A percentile compares a stretch with the other conserved stretches of the same genome.
Conservation (phyloP, 441 rosid genomes). For the Jatropha podagrica region DNA sequence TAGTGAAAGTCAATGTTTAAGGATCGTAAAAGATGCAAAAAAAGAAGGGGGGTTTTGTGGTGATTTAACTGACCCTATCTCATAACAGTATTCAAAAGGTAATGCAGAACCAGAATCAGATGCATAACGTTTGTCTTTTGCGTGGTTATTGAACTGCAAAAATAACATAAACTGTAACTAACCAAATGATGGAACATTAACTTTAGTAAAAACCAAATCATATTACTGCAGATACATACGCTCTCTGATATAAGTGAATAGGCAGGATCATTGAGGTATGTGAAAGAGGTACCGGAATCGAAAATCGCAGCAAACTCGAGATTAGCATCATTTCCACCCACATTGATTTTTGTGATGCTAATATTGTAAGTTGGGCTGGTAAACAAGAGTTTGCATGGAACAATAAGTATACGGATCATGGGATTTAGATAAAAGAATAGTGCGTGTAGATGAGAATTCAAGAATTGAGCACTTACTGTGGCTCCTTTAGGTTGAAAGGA, state of each 20-base stretch:
- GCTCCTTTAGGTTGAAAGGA: slow-evolving; percentile 55
- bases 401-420: slow-evolving; percentile 22
- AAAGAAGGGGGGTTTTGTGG: neutral
- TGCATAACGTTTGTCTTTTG: slow-evolving; percentile 48
- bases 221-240: slow-evolving; percentile 45
- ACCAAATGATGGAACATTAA: neutral
- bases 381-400: slow-evolving; percentile 10
- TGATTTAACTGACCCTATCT: slow-evolving; percentile 46
- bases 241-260: slow-evolving; percentile 59
- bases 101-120: slow-evolving; percentile 29
- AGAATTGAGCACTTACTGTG: slow-evolving; percentile 50
- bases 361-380: slow-evolving; percentile 84
- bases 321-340: slow-evolving; percentile 52
- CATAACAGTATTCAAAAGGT: slow-evolving; percentile 85
- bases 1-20: slow-evolving; percentile 19
- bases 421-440: neutral
- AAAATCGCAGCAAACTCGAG: slow-evolving; percentile 70
- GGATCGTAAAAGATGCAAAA: slow-evolving; percentile 4
- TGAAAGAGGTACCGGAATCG: slow-evolving; percentile 92
- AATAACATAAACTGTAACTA: slow-evolving; percentile 14
- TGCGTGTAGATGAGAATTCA: neutral
- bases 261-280: slow-evolving; percentile 76
- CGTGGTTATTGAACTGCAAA: slow-evolving; percentile 65
- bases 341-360: slow-evolving; percentile 54
- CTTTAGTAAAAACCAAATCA: slow-evolving; percentile 13